These are phyloP conservation scores for Adansonia madagascariensis DNA, from an alignment of 441 rosid genomes.

Conservation along the genomic window DNA sequence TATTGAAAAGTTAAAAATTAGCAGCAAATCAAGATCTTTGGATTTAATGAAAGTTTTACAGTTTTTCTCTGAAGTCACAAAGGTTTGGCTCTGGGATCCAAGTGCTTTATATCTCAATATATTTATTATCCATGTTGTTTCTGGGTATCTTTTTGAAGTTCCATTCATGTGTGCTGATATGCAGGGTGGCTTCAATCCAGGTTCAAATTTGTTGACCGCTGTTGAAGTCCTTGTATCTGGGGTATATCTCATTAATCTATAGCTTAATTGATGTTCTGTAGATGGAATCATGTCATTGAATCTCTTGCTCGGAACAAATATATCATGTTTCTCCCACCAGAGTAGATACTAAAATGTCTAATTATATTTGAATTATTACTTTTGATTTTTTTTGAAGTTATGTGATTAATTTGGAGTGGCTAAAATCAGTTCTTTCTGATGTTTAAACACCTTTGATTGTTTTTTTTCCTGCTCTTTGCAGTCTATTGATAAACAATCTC, in stretches of 20 bases:
- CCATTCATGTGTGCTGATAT: slow-evolving; percentile 38
- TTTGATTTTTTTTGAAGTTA: background rate
- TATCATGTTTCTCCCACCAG: background rate
- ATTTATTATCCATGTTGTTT: slow-evolving; percentile 23
- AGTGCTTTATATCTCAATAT: slow-evolving; percentile 18
- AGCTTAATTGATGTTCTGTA: slow-evolving; percentile 9
- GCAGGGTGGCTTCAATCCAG: slow-evolving; percentile 91
- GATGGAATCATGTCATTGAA: background rate
- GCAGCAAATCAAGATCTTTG: slow-evolving; percentile 90
- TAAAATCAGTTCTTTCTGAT: slow-evolving; percentile 22
- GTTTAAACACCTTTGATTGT: slow-evolving; percentile 18
- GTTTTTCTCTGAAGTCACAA: slow-evolving; percentile 78
- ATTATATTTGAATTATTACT: background rate
- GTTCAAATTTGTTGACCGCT: slow-evolving; percentile 88
- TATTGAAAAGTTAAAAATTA: slow-evolving; percentile 91
- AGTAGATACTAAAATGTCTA: background rate
- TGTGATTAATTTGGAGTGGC: slow-evolving; percentile 8
- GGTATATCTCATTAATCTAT: slow-evolving; percentile 54
- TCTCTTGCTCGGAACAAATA: slow-evolving; percentile 8
- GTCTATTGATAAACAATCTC: slow-evolving; percentile 95
- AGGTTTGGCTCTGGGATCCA: slow-evolving; percentile 57
- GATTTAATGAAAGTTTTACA: slow-evolving; percentile 63
- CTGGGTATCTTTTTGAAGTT: slow-evolving; percentile 29
- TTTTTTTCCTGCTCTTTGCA: slow-evolving; percentile 42
- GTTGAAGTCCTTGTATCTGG: slow-evolving; percentile 94